Evolutionary conservation across 768 basidiomycete species (phyloP).

Genomic region (Trametes sanguinea): DNA sequence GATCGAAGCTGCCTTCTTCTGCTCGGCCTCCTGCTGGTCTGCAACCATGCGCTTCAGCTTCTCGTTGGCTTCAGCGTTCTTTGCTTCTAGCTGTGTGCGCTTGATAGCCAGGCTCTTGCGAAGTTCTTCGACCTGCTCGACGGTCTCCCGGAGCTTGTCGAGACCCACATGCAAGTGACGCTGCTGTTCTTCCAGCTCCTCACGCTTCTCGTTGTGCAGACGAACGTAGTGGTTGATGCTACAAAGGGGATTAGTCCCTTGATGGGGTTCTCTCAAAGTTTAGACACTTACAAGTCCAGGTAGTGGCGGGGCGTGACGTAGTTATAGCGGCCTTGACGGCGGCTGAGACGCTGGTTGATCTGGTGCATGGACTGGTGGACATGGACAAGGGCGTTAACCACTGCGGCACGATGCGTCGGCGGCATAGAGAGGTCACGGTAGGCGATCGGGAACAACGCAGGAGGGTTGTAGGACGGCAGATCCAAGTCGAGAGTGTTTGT

Average conservation of each 20-base stretch:
- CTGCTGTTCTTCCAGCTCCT: constrained; percentile 97
- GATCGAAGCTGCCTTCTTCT: constrained; percentile 96
- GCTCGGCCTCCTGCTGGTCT: constrained; percentile 98
- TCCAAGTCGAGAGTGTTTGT: constrained; percentile 94
- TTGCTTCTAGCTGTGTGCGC: constrained; percentile 87
- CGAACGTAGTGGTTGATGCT: constrained; percentile 98
- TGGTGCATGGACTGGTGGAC: constrained; percentile 89
- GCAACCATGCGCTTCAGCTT: constrained; percentile 97
- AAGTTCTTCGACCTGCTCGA: constrained; percentile 95
- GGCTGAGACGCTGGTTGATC: constrained; percentile 86
- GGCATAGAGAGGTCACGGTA: constrained; percentile 84
- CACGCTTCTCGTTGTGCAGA: constrained; percentile 93
- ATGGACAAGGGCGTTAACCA: constrained; percentile 91
- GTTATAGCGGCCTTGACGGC: constrained; percentile 93
- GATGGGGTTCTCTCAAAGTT: too few species aligned
- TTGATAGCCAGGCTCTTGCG: constrained; percentile 94
- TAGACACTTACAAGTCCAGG: constrained; percentile 86
- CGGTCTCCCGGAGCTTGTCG: constrained; percentile 94
- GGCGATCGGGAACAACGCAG: constrained; percentile 83
- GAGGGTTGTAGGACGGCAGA: constrained; percentile 75
- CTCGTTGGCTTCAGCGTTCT: constrained; percentile 94
- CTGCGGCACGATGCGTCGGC: constrained; percentile 86
- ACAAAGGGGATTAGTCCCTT: not conserved
- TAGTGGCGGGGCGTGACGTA: constrained; percentile 98
- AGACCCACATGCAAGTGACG: constrained; percentile 97